Percentiles rank a stretch among this genome's conserved stretches.
phyloP scores from a whole-genome alignment of 1,139 yeast genomes.

The Saccharomyces pastorianus region DNA sequence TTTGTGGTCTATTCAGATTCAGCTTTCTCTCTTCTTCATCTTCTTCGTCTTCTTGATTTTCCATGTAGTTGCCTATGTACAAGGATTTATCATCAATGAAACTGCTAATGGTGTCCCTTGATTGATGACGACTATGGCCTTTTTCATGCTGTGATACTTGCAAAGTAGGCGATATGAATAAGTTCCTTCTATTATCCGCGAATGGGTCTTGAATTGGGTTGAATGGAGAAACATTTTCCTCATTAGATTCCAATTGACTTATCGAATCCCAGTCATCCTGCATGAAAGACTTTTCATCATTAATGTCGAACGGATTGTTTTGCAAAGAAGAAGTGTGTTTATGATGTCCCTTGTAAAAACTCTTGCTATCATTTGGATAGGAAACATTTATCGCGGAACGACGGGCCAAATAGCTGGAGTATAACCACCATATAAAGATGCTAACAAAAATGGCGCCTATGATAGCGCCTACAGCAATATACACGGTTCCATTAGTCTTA shows the following conservation, averaged over 20 bases:
- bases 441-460: slow-evolving; percentile 39
- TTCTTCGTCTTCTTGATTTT: neutral
- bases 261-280: neutral
- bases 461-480: slow-evolving; percentile 67
- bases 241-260: neutral
- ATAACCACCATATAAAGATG: slow-evolving; percentile 21
- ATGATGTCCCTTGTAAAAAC: neutral
- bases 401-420: slow-evolving; percentile 16
- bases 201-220: slow-evolving; percentile 13
- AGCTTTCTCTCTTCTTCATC: neutral
- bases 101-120: slow-evolving; percentile 7
- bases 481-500: slow-evolving; percentile 66
- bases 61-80: neutral
- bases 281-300: slow-evolving; percentile 6
- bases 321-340: neutral
- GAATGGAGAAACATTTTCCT: slow-evolving; percentile 3
- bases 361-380: neutral
- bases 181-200: slow-evolving; percentile 28
- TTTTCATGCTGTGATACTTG: slow-evolving; percentile 37
- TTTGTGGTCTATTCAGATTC: slow-evolving; percentile 19
- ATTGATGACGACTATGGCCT: slow-evolving; percentile 1
- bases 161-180: slow-evolving; percentile 75
- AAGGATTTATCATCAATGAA: neutral
- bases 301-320: neutral
- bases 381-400: slow-evolving; percentile 2